Evolutionary conservation across 2,329 filamentous ascomycete genomes (phyloP).

Genomic region (Talaromyces sp.): DNA sequence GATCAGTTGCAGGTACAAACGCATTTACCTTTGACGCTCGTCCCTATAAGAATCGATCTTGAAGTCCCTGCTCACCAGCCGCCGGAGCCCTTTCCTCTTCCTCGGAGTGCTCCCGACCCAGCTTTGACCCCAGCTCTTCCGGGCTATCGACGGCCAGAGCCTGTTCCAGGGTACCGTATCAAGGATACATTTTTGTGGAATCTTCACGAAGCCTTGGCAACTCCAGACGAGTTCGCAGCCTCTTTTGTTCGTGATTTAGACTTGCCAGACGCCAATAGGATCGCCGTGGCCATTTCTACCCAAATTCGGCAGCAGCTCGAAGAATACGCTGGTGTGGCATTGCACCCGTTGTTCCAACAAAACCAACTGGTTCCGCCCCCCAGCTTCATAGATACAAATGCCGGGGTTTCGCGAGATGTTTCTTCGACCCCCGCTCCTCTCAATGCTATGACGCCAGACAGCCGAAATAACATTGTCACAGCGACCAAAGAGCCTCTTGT

Average conservation of each 20-base stretch:
- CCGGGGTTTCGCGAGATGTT: constrained; percentile 45
- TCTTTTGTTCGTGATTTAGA: constrained; percentile 88
- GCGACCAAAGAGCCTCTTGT: constrained; percentile 37
- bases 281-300: constrained; percentile 77
- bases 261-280: constrained; percentile 65
- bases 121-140: constrained; percentile 61
- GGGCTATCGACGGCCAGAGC: constrained; percentile 73
- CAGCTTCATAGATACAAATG: constrained; percentile 17
- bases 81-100: constrained; percentile 42
- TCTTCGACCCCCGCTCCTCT: constrained; percentile 50
- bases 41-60: constrained; percentile 93
- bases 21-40: constrained; percentile 77
- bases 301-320: constrained; percentile 94
- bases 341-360: constrained; percentile 82
- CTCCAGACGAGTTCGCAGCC: constrained; percentile 92
- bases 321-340: constrained; percentile 89
- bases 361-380: constrained; percentile 21
- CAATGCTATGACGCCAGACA: constrained; percentile 56
- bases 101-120: constrained; percentile 36
- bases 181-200: constrained; percentile 99
- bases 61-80: constrained; percentile 69
- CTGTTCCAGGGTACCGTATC: constrained; percentile 77
- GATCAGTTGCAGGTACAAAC: constrained; percentile 61
- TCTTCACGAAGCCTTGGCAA: constrained; percentile 86
- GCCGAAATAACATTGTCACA: constrained; percentile 18